A percentile compares a stretch with the other conserved stretches of the same genome.
phyloP scores from a whole-genome alignment of 2,329 filamentous ascomycete species.

The Trichoderma sp. region DNA sequence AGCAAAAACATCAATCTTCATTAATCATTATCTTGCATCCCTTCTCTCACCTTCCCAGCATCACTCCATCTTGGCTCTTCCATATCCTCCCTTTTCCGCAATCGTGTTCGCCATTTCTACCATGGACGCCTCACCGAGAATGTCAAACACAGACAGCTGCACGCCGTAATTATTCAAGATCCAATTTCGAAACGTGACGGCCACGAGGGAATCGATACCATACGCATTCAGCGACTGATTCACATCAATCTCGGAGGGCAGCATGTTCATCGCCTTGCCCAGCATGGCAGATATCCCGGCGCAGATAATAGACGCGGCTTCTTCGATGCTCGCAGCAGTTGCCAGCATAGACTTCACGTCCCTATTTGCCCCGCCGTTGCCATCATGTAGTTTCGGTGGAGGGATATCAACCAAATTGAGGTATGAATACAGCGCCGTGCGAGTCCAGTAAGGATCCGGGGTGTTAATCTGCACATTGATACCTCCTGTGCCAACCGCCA shows the following conservation, averaged over 20 bases:
- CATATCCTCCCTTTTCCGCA: conserved; percentile 41
- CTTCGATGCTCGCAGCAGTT: conserved; percentile 35
- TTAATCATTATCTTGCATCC: neutral
- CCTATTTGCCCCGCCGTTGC: conserved; percentile 29
- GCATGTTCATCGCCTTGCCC: conserved; percentile 51
- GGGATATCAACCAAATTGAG: conserved; percentile 55
- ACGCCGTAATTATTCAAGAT: conserved; percentile 50
- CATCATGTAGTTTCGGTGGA: conserved; percentile 35
- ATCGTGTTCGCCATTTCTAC: conserved; percentile 44
- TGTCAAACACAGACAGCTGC: conserved; percentile 53
- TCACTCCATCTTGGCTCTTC: conserved; percentile 22
- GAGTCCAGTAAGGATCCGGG: conserved; percentile 59
- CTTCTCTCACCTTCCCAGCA: no score
- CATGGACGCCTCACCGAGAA: conserved; percentile 50
- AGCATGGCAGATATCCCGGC: conserved; percentile 47
- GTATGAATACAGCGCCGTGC: conserved; percentile 52
- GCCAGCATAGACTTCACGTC: conserved; percentile 43
- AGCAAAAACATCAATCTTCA: neutral
- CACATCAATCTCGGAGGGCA: conserved; percentile 50
- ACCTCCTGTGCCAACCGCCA: conserved; percentile 59
- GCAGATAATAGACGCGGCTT: conserved; percentile 43
- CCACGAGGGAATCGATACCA: conserved; percentile 57
- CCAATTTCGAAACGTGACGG: conserved; percentile 58
- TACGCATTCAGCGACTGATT: conserved; percentile 49
- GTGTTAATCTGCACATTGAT: conserved; percentile 56